Evolutionary conservation across 768 basidiomycete species (phyloP), one percentile per base, ranked within the genome.

Genomic region (Gelatoporia subvermispora): DNA sequence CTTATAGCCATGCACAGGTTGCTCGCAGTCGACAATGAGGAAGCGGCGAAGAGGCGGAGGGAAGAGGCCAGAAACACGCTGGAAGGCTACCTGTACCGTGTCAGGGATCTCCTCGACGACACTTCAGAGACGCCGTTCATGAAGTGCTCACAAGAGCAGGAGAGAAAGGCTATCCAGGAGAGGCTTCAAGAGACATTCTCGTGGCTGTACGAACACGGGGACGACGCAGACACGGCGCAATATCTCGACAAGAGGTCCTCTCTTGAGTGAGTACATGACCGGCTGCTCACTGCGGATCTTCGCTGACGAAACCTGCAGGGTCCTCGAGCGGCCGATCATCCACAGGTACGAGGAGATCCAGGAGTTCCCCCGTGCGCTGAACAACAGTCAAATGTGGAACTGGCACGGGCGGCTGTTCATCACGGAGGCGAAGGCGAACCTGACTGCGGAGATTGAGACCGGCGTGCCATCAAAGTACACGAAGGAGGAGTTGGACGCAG

Each of bases 61-160:
- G 94, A 94, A 59, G 96, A 98, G 64, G 91, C 92, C 2, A 77
- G 86, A 24, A 99, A 99, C 67, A 74, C 78, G 21, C 80, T 99
- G 44, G 96, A 99, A 66, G 81, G 85, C 25, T 96, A 96, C 62
- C 68, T 98, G n/a, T 99, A 99, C 71, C 79, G 85, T 51, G 68
- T 96, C 28, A 84, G 90, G 18, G 93, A 93, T 60, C 73, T 95
- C 9, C 72, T 97, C 24, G 76, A 79, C 24, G 82, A 86, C 35
- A 78, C 79, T 55, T 57, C 68, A 4, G 76, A 81, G 8, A 80
- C 84, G 7, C 88, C 91, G 2, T 89, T 98, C 70, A 81, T 82
- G 66, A 85, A 88, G 60, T 94, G 86, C 63, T 94, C 93, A 4
- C 85, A 84, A 54, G 68, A 73, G 8, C 61, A 64, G 5, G 96